Evolutionary conservation across 495 filamentous ascomycete species (phyloP).

Genomic region (Viridothelium virens): DNA sequence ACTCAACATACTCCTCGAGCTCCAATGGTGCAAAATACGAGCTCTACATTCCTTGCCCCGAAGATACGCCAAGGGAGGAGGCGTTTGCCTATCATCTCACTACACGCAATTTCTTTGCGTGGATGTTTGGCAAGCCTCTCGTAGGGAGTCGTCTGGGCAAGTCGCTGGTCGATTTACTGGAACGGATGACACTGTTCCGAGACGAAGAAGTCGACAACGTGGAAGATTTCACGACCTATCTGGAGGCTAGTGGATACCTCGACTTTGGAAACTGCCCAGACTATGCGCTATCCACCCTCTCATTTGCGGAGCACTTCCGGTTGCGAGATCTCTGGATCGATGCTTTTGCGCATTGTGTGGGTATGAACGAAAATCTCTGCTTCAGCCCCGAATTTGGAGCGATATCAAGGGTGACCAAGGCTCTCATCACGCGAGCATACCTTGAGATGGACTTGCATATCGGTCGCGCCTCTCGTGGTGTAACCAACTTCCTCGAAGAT

Average conservation of each 20-base stretch:
- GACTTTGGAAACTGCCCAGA: conserved; percentile 51
- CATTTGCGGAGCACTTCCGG: conserved; percentile 53
- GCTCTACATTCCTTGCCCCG: conserved; percentile 56
- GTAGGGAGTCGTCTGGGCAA: conserved; percentile 53
- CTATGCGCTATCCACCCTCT: conserved; percentile 52
- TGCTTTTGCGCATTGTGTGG: conserved; percentile 59
- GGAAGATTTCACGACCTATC: conserved; percentile 47
- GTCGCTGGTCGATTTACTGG: conserved; percentile 49
- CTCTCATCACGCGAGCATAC: conserved; percentile 51
- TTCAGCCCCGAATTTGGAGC: conserved; percentile 50
- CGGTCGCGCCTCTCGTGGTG: conserved; percentile 39
- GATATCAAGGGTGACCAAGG: conserved; percentile 47
- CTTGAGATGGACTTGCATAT: conserved; percentile 57
- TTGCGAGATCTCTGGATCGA: conserved; percentile 52
- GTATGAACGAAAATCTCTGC: conserved; percentile 52
- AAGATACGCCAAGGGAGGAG: conserved; percentile 41
- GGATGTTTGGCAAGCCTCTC: conserved; percentile 50
- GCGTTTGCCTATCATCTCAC: conserved; percentile 51
- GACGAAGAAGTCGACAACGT: conserved; percentile 41
- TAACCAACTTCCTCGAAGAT: conserved; percentile 53
- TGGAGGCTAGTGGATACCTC: conserved; percentile 53
- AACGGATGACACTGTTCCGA: conserved; percentile 49
- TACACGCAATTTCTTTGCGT: conserved; percentile 64
- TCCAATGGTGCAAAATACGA: conserved; percentile 35
- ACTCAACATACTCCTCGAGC: conserved; percentile 16